Evolutionary conservation across 139 green algal species (phyloP).

Genomic region (Monoraphidium neglectum): DNA sequence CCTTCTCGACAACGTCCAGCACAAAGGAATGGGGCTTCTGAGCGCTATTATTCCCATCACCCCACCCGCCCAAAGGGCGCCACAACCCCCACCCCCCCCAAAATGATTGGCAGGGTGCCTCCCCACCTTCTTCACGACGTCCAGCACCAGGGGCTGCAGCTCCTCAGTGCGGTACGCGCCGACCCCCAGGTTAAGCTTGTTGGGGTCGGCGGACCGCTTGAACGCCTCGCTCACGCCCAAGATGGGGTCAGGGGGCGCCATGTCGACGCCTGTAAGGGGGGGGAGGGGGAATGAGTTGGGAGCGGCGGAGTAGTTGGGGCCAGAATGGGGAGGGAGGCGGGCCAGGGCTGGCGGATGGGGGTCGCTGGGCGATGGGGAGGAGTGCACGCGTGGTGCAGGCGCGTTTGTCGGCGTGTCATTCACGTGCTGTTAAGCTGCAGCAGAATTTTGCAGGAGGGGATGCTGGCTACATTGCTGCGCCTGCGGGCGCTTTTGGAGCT

Average conservation of each 20-base stretch:
- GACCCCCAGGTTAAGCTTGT: slow-evolving; percentile 98
- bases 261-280: slow-evolving; percentile 46
- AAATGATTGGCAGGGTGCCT: neutral
- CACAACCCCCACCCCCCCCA: neutral
- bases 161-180: slow-evolving; percentile 96
- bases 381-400: no score
- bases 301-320: no score
- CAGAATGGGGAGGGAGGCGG: no score
- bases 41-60: neutral
- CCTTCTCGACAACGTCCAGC: no score
- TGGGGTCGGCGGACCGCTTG: slow-evolving; percentile 62
- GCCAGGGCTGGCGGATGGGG: no score
- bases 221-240: slow-evolving; percentile 95
- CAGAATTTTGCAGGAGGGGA: no score
- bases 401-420: no score
- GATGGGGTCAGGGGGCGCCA: slow-evolving; percentile 80
- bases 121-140: slow-evolving; percentile 86
- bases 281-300: no score
- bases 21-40: neutral
- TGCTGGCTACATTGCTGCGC: no score
- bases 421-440: no score
- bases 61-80: neutral
- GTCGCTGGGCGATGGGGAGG: no score
- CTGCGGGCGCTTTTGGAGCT: no score
- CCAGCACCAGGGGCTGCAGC: slow-evolving; percentile 92